Evolutionary conservation across 805 yeast species (phyloP).

Genomic region (Pichia cephalocereana): DNA sequence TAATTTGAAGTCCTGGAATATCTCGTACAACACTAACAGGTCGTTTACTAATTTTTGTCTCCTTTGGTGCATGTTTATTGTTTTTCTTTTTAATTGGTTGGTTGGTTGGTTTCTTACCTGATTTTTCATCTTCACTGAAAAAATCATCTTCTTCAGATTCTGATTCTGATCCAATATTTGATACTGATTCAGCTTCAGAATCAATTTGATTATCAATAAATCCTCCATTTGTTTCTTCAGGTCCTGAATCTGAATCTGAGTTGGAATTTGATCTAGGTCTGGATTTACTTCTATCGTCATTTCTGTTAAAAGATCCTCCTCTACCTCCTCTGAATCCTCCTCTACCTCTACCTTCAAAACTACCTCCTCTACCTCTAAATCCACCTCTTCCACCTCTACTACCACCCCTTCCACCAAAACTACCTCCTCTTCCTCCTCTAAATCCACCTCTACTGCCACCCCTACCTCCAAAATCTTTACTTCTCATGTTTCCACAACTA

Average conservation of each 20-base stretch:
- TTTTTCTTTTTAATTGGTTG: conserved; percentile 28
- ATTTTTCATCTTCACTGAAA: conserved; percentile 27
- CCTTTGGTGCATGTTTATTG: conserved; percentile 90
- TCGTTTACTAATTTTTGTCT: conserved; percentile 54
- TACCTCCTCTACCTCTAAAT: no score
- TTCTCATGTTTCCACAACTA: not conserved
- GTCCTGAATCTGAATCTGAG: conserved; percentile 17
- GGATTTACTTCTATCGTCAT: not conserved
- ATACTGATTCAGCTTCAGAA: conserved; percentile 7
- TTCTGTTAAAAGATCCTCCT: not conserved
- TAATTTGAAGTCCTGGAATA: conserved; percentile 54
- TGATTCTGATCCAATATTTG: conserved; percentile 12
- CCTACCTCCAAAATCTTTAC: not conserved
- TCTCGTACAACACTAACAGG: conserved; percentile 64
- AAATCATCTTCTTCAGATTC: conserved; percentile 24
- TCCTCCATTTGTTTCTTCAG: conserved; percentile 16
- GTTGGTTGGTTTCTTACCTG: conserved; percentile 16
- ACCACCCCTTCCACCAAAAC: not conserved
- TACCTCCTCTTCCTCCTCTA: not conserved
- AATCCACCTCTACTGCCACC: no score
- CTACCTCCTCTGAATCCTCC: not conserved
- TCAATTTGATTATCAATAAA: conserved; percentile 5
- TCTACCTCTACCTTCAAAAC: not conserved
- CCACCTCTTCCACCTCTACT: not conserved
- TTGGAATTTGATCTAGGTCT: conserved; percentile 1